phyloP scores from a whole-genome alignment of 1,284 basidiomycete genomes.

The Volvariella volvacea region DNA sequence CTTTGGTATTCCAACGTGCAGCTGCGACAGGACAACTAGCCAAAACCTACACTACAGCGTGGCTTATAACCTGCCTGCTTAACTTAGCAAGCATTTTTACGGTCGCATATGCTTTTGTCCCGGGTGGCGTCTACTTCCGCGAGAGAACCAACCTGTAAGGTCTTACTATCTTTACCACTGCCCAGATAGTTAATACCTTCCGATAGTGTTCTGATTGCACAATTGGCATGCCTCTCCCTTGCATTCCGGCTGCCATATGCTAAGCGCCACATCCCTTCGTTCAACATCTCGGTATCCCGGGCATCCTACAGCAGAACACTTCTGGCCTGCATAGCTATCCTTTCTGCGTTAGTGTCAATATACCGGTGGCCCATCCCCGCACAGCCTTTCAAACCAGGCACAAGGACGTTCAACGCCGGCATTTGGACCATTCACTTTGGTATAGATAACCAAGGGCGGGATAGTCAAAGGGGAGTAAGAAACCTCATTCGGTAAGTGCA shows the following conservation, averaged over 20 bases:
- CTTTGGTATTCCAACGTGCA: slow-evolving; percentile 43
- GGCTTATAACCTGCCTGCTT: slow-evolving; percentile 61
- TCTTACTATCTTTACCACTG: neutral
- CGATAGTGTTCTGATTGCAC: slow-evolving; percentile 19
- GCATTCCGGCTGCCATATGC: slow-evolving; percentile 35
- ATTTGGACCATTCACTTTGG: slow-evolving; percentile 95
- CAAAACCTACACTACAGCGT: slow-evolving; percentile 47
- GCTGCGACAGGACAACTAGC: slow-evolving; percentile 31
- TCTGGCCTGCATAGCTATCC: slow-evolving; percentile 38
- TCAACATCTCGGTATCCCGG: slow-evolving; percentile 9
- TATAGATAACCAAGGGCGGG: slow-evolving; percentile 75
- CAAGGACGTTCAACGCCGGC: slow-evolving; percentile 76
- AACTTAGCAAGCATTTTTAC: slow-evolving; percentile 75
- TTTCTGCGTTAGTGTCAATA: slow-evolving; percentile 47
- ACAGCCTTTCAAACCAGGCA: slow-evolving; percentile 58
- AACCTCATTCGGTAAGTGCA: slow-evolving; percentile 55
- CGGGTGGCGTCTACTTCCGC: slow-evolving; percentile 72
- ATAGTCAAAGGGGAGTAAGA: slow-evolving; percentile 76
- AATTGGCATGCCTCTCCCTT: slow-evolving; percentile 42
- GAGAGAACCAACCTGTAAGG: slow-evolving; percentile 75
- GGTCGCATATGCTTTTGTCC: slow-evolving; percentile 93
- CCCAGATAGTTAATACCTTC: neutral
- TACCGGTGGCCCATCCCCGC: slow-evolving; percentile 42
- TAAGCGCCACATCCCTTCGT: slow-evolving; percentile 5
- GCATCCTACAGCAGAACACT: slow-evolving; percentile 19